Evolutionary conservation across 2,329 filamentous ascomycete species (phyloP), one percentile per base, ranked within the genome.

Genomic region (Monosporascus sp.): DNA sequence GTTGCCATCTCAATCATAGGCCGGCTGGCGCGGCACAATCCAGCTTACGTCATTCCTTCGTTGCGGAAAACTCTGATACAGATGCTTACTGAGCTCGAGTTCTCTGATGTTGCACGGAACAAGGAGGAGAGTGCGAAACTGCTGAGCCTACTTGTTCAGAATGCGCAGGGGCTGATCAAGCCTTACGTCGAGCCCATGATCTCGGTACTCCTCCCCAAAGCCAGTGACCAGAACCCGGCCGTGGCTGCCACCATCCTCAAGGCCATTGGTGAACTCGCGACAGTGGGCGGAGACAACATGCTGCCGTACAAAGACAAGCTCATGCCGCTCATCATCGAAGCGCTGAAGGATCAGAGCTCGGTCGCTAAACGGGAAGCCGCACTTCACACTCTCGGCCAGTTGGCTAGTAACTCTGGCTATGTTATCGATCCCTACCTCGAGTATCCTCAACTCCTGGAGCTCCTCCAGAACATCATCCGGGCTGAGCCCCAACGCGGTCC

Each of bases 111-210:
- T 49, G 82, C 93, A 7, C 84, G 90, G 47, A 96, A 93, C 71
- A 97, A 97, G 70, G 93, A 97, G 71, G 94, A 99, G 69, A 97
- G 92, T 62, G 92, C 94, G 9, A 92, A 91, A 66, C 77, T 99
- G 3, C 86, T 99, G 57, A 96, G 92, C 61, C 82, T 97, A 52
- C 83, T 99, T 39, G 93, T 97, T 7, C 88, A 91, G 57, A 95
- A 97, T 65, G 93, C 94, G 0, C 93, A 95, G 55, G 88, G 87
- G 51, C 80, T 99, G 14, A 96, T 99, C 67, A 93, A 93, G 68
- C 93, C 94, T 3, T 97, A 97, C 63, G 94, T 99, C 46, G 91
- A 97, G 64, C 91, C 94, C 1, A 97, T 99, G 82, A 89, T 97
- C 51, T 88, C 88, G 14, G 91, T 97, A 1, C 80, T 99, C n/a